phyloP scores from a whole-genome alignment of 352 stramenopile species.

The Peronospora tabacina region DNA sequence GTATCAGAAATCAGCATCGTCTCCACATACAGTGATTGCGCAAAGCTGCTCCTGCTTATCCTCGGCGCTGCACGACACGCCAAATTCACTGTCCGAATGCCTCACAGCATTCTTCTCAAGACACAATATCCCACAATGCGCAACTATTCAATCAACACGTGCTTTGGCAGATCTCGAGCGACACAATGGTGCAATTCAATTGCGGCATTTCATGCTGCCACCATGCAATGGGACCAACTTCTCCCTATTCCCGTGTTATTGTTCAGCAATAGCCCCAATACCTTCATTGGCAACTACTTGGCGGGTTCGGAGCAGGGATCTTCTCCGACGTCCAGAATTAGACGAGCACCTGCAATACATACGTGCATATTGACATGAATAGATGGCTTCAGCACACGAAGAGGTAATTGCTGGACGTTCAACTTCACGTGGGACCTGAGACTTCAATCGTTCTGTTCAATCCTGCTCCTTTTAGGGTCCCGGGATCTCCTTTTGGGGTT shows the following conservation, averaged over 20 bases:
- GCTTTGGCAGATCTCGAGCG: slow-evolving; percentile 56
- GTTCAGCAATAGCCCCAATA: slow-evolving; percentile 54
- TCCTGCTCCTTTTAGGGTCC: slow-evolving; percentile 21
- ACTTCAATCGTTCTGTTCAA: slow-evolving; percentile 46
- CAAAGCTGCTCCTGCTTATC: slow-evolving; percentile 55
- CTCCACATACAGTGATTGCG: slow-evolving; percentile 62
- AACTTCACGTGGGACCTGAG: slow-evolving; percentile 29
- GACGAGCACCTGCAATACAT: slow-evolving; percentile 42
- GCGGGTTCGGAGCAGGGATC: slow-evolving; percentile 13
- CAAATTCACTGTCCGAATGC: slow-evolving; percentile 41
- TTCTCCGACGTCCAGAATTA: slow-evolving; percentile 57
- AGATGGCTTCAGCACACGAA: slow-evolving; percentile 5
- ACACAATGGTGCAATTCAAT: slow-evolving; percentile 52
- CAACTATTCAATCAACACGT: slow-evolving; percentile 55
- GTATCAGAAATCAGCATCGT: slow-evolving; percentile 68
- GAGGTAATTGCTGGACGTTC: slow-evolving; percentile 36
- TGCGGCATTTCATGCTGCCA: slow-evolving; percentile 51
- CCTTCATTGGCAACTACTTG: slow-evolving; percentile 43
- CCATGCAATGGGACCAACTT: slow-evolving; percentile 71
- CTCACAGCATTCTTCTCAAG: slow-evolving; percentile 43
- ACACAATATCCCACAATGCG: slow-evolving; percentile 49
- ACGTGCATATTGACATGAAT: slow-evolving; percentile 9
- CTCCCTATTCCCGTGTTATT: slow-evolving; percentile 44
- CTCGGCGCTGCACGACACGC: slow-evolving; percentile 35
- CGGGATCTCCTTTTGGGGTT: slow-evolving; percentile 12